phyloP scores from a whole-genome alignment of 805 yeast genomes.

The Yarrowia porcina region DNA sequence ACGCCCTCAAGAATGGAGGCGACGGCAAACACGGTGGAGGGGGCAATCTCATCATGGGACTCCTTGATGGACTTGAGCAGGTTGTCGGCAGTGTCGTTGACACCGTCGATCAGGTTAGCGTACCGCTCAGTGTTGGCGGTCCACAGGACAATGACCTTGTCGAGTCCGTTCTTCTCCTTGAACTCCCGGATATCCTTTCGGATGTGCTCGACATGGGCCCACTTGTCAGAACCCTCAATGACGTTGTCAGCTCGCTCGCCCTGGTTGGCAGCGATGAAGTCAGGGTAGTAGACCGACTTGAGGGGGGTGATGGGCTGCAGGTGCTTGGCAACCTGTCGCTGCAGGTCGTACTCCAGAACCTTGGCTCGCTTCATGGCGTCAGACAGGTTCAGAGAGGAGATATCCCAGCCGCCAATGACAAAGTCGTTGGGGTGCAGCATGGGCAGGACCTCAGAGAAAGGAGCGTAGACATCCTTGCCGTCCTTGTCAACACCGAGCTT shows the following conservation, averaged over 20 bases:
- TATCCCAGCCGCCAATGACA: constrained; percentile 94
- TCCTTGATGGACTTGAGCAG: constrained; percentile 66
- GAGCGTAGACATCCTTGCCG: constrained; percentile 87
- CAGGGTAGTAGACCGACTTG: constrained; percentile 90
- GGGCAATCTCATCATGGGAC: constrained; percentile 81
- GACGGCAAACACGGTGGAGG: constrained; percentile 91
- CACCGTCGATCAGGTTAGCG: constrained; percentile 70
- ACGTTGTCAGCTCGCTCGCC: constrained; percentile 87
- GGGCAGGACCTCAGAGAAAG: constrained; percentile 86
- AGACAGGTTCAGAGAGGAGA: constrained; percentile 64
- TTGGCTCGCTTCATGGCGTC: constrained; percentile 81
- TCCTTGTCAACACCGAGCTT: constrained; percentile 80
- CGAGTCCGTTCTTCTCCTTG: constrained; percentile 67
- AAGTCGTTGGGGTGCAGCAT: constrained; percentile 87
- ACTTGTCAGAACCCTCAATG: constrained; percentile 67
- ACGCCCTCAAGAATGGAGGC: constrained; percentile 85
- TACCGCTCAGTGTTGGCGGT: constrained; percentile 97
- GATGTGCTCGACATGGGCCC: constrained; percentile 85
- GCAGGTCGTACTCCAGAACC: constrained; percentile 83
- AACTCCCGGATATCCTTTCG: constrained; percentile 79
- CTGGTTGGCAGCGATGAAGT: constrained; percentile 94
- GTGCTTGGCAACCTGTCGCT: constrained; percentile 64
- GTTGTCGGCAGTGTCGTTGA: constrained; percentile 85
- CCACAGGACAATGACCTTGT: constrained; percentile 89
- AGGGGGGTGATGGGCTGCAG: constrained; percentile 65